Base-by-base conservation (phyloP, 2,329 filamentous ascomycete genomes). In the Aureobasidium leucospermi region DNA sequence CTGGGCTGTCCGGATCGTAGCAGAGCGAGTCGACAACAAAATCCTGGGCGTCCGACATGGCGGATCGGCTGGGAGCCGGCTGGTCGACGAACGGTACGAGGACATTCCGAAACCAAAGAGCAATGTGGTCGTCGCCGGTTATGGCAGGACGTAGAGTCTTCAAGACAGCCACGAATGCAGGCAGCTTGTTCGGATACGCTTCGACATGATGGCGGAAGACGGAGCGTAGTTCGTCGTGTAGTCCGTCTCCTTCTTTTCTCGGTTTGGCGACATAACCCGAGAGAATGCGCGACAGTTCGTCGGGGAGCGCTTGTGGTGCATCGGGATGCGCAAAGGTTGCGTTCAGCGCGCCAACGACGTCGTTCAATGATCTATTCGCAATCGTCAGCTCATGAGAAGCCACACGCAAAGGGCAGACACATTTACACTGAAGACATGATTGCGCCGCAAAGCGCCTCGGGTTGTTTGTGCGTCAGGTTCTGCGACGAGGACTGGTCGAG, bases 91-190 rank as follows among this genome's bases (percentile, higher is more conserved):
- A 78, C 0, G 85, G 82, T 47, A 78, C 77, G 19, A 85, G 72
- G 13, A 86, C 76, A 63, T 81, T 74, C 47, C 88, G 82, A 81
- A 88, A 90, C 89, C 89, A 94, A 61, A 85, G 80, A 59, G 85
- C 73, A 58, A 89, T 72, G 59, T 85, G 81, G 36, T 81, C 78
- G 2, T 85, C 80, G 10, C 83, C 83, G 59, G 79, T 80, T 58
- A 94, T 79, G 10, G 81, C 80, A 2, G 86, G 83, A 28, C 85
- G 79, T 38, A 93, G 75, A 42, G 79, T 80, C 48, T 83, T 81
- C 59, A 93, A 74, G 47, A 89, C 79, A 52, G 81, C 80, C 16
- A 92, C 78, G 72, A 92, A 94, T n/a, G 84, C 75, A 6, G 82
- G 83, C 68, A 83, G 81, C 65, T 83, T 82, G 53, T 79, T 71